Base-by-base conservation (phyloP, 805 yeast genomes). In the Soucietia sequanensis region DNA sequence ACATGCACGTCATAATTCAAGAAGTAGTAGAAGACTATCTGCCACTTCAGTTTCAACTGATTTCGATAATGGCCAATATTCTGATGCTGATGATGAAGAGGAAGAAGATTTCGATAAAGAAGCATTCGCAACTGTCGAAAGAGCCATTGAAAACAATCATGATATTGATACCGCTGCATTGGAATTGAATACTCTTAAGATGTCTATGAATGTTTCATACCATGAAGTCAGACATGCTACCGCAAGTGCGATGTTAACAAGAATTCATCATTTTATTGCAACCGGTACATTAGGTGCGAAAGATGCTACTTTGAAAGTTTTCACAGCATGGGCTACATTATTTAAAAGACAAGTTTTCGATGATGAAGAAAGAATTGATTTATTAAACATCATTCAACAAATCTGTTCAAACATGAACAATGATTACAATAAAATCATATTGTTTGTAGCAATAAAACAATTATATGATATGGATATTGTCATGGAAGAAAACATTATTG, bases 141-240 rank as follows among this genome's bases (percentile, higher is more conserved):
- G 99, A 54, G 95, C 99, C 1, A 75, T 93, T 60, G 91, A 85
- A 47, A 83, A 90, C 52, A 85, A 88, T 58, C 99, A 93, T 60
- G 95, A 86, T 51, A 71, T 88, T 41, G 97, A 91, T 56, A 90
- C 96, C 10, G 97, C 99, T 0, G 65, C 88, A 44, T 67, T 93
- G 40, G 99, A 93, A 64, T 75, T 93, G 50, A 91, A 91, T 57
- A 93, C 99, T 0, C 72, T 93, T 53, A 76, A 98, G 64, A 91
- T 93, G 99, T 87, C 96, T 51, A 84, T 90, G 93, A 88, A 93
- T 57, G 99, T 89, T 12, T 76, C 93, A 0, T 91, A 93, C 60
- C 95, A 87, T 51, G 96, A 90, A 54, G 97, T 93, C 10, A 77
- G 97, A 55, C 61, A 68, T 20, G 95, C 95, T 4, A 87, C 96